Percentiles rank a stretch among this genome's conserved stretches.
Conservation (phyloP, 371 early-diverging fungal species). For the Saksenaea vasiformis region DNA sequence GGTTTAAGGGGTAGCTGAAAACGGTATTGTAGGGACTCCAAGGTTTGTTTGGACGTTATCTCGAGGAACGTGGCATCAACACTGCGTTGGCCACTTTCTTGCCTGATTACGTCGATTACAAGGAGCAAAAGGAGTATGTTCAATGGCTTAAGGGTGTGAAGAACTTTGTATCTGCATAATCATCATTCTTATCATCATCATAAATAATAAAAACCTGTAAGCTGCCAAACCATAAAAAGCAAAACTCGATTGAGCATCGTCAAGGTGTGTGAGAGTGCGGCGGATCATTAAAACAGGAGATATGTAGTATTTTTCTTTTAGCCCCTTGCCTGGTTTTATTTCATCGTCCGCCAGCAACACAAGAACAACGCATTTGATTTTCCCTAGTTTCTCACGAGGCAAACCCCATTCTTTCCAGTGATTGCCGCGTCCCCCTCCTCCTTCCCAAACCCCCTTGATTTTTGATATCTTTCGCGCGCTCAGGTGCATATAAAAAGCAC, state of each 20-base stretch:
- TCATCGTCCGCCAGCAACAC: background rate
- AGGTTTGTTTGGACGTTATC: conserved; percentile 77
- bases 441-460: background rate
- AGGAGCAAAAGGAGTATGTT: conserved; percentile 94
- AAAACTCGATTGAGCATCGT: background rate
- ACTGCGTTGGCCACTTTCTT: conserved; percentile 82
- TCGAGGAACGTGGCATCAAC: conserved; percentile 89
- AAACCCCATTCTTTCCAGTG: background rate
- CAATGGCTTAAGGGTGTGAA: conserved; percentile 83
- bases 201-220: conserved; percentile 15
- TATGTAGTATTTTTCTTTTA: background rate
- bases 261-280: background rate
- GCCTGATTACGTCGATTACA: conserved; percentile 86
- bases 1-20: background rate
- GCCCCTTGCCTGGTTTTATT: background rate
- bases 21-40: conserved; percentile 59
- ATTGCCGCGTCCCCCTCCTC: too few relatives aligned
- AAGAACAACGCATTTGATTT: background rate
- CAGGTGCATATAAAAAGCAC: background rate
- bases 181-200: too few relatives aligned
- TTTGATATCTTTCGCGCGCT: background rate
- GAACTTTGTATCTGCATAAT: conserved; percentile 73
- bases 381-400: background rate
- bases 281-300: conserved; percentile 3
- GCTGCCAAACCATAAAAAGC: background rate